phyloP scores from a whole-genome alignment of 2,329 filamentous ascomycete species.

The Fusarium sambucinum region DNA sequence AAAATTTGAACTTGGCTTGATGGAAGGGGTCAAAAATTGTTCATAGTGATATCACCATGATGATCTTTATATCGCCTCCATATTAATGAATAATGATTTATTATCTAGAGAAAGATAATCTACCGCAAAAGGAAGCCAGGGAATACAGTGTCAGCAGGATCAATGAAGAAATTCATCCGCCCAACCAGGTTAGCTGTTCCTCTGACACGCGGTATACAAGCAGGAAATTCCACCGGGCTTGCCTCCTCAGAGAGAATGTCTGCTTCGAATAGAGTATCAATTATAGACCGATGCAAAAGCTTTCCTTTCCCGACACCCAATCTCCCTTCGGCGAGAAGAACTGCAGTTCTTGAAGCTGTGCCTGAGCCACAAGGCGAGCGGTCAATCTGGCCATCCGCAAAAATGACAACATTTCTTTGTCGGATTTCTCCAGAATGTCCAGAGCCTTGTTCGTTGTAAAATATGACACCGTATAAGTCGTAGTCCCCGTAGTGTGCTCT shows the following conservation, averaged over 20 bases:
- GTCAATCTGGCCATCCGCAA: slow-evolving; percentile 47
- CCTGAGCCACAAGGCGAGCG: slow-evolving; percentile 47
- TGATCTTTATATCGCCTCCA: no score
- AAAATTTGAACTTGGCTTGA: slow-evolving; percentile 46
- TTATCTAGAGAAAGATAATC: neutral
- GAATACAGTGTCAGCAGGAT: slow-evolving; percentile 20
- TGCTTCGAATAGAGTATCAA: slow-evolving; percentile 23
- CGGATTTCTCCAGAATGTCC: neutral
- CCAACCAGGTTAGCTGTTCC: slow-evolving; percentile 29
- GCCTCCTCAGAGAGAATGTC: slow-evolving; percentile 27
- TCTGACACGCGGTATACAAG: slow-evolving; percentile 35
- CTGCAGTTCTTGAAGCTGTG: slow-evolving; percentile 39
- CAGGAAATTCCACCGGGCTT: slow-evolving; percentile 30
- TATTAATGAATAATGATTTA: slow-evolving; percentile 21
- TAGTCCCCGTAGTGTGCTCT: slow-evolving; percentile 18
- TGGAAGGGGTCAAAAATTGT: neutral
- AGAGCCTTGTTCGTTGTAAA: slow-evolving; percentile 18
- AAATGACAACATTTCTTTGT: slow-evolving; percentile 44
- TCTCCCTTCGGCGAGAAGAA: slow-evolving; percentile 12
- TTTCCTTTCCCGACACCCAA: neutral
- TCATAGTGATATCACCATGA: neutral
- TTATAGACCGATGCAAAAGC: slow-evolving; percentile 30
- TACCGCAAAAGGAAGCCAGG: slow-evolving; percentile 33
- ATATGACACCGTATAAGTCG: slow-evolving; percentile 34
- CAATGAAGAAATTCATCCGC: slow-evolving; percentile 38